Conservation (phyloP, 139 green algal species). For the Chlamydomonas eustigma region DNA sequence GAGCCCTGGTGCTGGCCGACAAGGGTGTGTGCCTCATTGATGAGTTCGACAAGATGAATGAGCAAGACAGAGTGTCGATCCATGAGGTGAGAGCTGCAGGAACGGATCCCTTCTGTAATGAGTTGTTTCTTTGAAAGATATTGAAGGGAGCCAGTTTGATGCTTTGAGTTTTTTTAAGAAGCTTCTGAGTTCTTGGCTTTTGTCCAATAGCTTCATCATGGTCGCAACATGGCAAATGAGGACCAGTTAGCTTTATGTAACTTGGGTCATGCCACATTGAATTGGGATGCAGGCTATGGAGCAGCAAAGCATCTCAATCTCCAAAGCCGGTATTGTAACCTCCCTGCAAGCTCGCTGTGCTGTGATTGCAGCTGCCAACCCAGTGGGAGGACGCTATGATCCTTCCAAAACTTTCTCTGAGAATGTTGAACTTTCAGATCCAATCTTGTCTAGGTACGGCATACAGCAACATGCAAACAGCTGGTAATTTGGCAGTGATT, state of each 20-base stretch:
- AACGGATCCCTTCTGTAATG: too few species aligned
- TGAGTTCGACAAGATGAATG: slow-evolving; percentile 99
- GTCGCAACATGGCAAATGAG: too few species aligned
- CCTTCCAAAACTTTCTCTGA: slow-evolving; percentile 68
- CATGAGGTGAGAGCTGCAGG: slow-evolving; percentile 47
- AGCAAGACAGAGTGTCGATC: slow-evolving; percentile 86
- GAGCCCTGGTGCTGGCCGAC: slow-evolving; percentile 96
- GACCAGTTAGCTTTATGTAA: too few species aligned
- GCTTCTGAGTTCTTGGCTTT: too few species aligned
- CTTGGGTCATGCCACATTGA: too few species aligned
- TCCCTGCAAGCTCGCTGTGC: slow-evolving; percentile 76
- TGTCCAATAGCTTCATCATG: too few species aligned
- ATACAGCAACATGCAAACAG: too few species aligned
- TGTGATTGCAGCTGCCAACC: slow-evolving; percentile 97
- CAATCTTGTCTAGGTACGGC: slow-evolving; percentile 97
- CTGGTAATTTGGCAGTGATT: too few species aligned
- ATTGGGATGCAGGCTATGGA: slow-evolving; percentile 97
- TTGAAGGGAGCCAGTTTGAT: too few species aligned
- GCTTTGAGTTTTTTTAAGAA: too few species aligned
- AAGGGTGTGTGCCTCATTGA: slow-evolving; percentile 97
- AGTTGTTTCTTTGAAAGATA: too few species aligned
- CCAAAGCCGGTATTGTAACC: slow-evolving; percentile 95
- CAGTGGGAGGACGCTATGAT: slow-evolving; percentile 93
- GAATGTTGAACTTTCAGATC: slow-evolving; percentile 88
- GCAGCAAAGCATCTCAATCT: slow-evolving; percentile 99